phyloP scores from a whole-genome alignment of 768 basidiomycete genomes.

The Lactarius trivialis region DNA sequence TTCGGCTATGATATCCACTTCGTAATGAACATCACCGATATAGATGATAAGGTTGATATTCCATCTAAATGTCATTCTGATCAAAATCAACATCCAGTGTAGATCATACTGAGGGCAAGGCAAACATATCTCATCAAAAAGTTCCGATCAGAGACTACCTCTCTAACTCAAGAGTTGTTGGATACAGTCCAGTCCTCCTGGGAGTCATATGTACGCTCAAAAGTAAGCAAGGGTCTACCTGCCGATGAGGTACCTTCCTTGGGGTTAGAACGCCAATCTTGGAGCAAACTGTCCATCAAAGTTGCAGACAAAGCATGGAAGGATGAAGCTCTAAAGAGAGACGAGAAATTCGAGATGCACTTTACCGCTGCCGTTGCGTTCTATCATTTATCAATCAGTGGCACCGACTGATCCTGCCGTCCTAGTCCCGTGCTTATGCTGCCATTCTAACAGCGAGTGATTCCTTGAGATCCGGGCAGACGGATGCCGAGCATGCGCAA shows the following conservation, averaged over 20 bases:
- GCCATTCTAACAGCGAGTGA: conserved; percentile 49
- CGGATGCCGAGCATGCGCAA: conserved; percentile 40
- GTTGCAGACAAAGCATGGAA: conserved; percentile 55
- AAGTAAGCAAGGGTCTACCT: conserved; percentile 59
- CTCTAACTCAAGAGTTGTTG: conserved; percentile 54
- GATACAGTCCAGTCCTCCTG: conserved; percentile 55
- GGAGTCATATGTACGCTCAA: conserved; percentile 52
- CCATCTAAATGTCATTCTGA: conserved; percentile 14
- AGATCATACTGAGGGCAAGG: conserved; percentile 93
- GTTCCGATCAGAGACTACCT: conserved; percentile 47
- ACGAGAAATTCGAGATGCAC: conserved; percentile 93
- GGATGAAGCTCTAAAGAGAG: conserved; percentile 60
- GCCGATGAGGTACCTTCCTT: conserved; percentile 39
- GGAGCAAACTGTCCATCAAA: conserved; percentile 45
- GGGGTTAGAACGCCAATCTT: conserved; percentile 47
- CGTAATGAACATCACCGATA: conserved; percentile 99
- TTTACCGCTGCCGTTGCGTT: conserved; percentile 67
- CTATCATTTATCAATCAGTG: conserved; percentile 13
- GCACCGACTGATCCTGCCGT: conserved; percentile 1
- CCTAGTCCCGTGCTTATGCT: conserved; percentile 42
- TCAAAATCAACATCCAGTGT: background rate
- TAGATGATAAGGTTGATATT: conserved; percentile 85
- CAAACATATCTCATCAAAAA: conserved; percentile 66
- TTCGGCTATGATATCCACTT: conserved; percentile 98
- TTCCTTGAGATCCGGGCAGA: conserved; percentile 37